A percentile compares a stretch with the other conserved stretches of the same genome.
phyloP scores from a whole-genome alignment of 805 yeast species.

The Cyberlindnera veronae region DNA sequence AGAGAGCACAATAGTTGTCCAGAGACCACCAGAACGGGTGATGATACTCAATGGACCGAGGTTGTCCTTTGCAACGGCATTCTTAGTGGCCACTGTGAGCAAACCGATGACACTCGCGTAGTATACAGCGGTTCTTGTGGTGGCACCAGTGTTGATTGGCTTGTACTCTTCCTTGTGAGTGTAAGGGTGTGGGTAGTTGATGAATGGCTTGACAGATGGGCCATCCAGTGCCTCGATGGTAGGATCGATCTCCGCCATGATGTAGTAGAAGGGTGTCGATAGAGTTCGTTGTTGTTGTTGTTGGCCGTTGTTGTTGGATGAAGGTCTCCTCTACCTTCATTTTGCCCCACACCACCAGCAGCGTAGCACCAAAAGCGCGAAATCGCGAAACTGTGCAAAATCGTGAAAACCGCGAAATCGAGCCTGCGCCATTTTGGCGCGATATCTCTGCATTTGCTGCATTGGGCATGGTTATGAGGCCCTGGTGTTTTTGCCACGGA shows the following conservation, averaged over 20 bases:
- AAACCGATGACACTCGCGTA: slow-evolving; percentile 44
- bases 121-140: slow-evolving; percentile 43
- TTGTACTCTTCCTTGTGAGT: slow-evolving; percentile 40
- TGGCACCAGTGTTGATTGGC: slow-evolving; percentile 54
- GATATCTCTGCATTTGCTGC: slow-evolving; percentile 9
- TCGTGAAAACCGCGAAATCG: neutral
- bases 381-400: neutral
- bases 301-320: neutral
- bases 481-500: neutral
- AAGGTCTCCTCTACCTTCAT: neutral
- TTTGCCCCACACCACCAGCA: neutral
- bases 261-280: neutral
- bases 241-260: neutral
- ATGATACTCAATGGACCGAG: slow-evolving; percentile 34
- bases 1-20: slow-evolving; percentile 44
- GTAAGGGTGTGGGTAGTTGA: slow-evolving; percentile 23
- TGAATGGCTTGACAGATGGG: slow-evolving; percentile 6
- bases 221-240: slow-evolving; percentile 1
- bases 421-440: neutral
- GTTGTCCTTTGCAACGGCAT: slow-evolving; percentile 40
- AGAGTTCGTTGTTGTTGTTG: neutral
- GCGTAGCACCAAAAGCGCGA: neutral
- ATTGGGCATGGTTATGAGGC: slow-evolving; percentile 6
- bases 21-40: slow-evolving; percentile 27
- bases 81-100: slow-evolving; percentile 47